Conservation (phyloP, 202 grass and related monocot genomes). For the Schoenoplectus triqueter region DNA sequence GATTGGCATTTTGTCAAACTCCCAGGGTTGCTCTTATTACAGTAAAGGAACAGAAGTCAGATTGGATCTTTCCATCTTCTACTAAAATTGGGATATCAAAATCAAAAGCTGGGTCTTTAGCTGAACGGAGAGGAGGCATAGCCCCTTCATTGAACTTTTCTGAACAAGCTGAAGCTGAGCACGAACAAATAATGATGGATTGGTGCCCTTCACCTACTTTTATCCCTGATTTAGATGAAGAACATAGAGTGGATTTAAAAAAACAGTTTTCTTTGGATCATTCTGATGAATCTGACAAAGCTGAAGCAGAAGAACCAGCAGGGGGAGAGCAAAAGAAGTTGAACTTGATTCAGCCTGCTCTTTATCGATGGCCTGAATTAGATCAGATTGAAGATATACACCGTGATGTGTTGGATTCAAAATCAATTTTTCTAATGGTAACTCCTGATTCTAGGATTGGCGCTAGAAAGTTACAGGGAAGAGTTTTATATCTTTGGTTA, state of each 20-base stretch:
- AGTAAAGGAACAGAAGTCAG: conserved; percentile 36
- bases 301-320: conserved; percentile 21
- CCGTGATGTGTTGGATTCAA: conserved; percentile 46
- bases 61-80: conserved; percentile 32
- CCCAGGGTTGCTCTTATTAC: conserved; percentile 29
- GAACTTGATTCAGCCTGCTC: conserved; percentile 43
- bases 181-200: conserved; percentile 37
- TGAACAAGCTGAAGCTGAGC: conserved; percentile 22
- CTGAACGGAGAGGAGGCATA: conserved; percentile 45
- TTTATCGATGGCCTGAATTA: conserved; percentile 56
- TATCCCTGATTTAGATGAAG: conserved; percentile 53
- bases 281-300: conserved; percentile 31
- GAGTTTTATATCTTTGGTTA: conserved; percentile 52
- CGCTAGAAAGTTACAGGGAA: conserved; percentile 30
- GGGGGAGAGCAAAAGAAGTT: conserved; percentile 31
- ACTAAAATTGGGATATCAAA: conserved; percentile 8
- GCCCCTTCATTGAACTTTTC: conserved; percentile 43
- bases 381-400: conserved; percentile 46
- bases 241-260: conserved; percentile 37
- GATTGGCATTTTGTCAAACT: conserved; percentile 32
- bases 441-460: conserved; percentile 40
- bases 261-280: conserved; percentile 42
- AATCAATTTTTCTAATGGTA: conserved; percentile 52
- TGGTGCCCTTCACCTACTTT: conserved; percentile 57
- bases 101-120: conserved; percentile 41